These are phyloP conservation scores for Saccharomycopsis fibuligera DNA, from an alignment of 805 yeast genomes.

Conservation along the genomic window DNA sequence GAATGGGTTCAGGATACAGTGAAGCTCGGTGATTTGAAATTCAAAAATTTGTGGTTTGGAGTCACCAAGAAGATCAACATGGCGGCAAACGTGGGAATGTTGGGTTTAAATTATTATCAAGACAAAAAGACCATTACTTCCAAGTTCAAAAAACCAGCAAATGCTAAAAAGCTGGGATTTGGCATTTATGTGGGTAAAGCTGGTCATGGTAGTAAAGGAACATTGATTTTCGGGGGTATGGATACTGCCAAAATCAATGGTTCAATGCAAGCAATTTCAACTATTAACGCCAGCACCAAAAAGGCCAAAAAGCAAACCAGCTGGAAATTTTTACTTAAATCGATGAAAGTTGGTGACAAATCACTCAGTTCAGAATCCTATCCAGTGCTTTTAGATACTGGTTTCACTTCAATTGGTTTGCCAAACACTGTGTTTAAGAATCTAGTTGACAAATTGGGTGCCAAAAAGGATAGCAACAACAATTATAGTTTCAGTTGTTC, in stretches of 20 bases:
- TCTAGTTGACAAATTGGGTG: slow-evolving; percentile 1
- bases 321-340: not conserved
- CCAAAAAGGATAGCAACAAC: not conserved
- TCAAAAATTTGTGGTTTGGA: slow-evolving; percentile 1
- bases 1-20: not conserved
- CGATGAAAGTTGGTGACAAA: not conserved
- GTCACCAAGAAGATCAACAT: slow-evolving; percentile 1
- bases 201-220: not conserved
- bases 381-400: slow-evolving; percentile 11
- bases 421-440: slow-evolving; percentile 1
- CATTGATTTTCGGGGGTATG: slow-evolving; percentile 7
- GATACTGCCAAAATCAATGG: slow-evolving; percentile 6
- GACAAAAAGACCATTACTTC: not conserved
- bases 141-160: slow-evolving; percentile 1
- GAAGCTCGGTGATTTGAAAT: not conserved
- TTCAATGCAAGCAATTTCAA: not conserved
- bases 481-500: slow-evolving; percentile 1
- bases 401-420: not conserved
- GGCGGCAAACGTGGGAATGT: not conserved
- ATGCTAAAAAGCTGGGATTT: slow-evolving; percentile 3
- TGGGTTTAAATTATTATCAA: slow-evolving; percentile 1
- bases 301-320: slow-evolving; percentile 1
- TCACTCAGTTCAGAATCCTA: not conserved
- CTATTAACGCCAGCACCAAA: not conserved
- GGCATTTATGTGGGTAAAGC: slow-evolving; percentile 5